A percentile compares a stretch with the other conserved stretches of the same genome.
Evolutionary conservation across 73 alveolate genomes (phyloP).

Genomic region (Tetrahymena elliotti): DNA sequence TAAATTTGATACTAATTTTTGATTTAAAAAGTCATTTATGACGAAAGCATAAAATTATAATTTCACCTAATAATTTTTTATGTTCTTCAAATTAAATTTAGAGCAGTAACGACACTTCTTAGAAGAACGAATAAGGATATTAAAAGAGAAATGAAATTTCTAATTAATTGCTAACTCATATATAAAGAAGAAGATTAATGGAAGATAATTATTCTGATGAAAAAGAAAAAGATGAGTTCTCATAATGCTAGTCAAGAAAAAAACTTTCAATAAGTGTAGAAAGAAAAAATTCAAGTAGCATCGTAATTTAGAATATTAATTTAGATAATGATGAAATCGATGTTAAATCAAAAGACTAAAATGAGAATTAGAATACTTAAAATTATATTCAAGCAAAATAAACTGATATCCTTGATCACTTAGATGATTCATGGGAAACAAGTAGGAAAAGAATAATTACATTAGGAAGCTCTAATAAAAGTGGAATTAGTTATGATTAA

Average conservation of each 20-base stretch:
- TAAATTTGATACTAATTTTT: not conserved
- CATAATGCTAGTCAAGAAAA: not conserved
- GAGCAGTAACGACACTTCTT: not conserved
- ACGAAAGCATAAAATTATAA: not conserved
- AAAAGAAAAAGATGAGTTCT: not conserved
- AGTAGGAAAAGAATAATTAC: not conserved
- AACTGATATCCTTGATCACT: not conserved
- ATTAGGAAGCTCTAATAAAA: not conserved
- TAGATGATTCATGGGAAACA: not conserved
- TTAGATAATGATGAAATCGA: not conserved
- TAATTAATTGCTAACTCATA: not conserved
- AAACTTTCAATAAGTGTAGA: not conserved
- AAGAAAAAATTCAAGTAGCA: not conserved
- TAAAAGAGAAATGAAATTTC: not conserved
- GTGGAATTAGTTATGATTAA: not conserved
- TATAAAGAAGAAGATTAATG: not conserved
- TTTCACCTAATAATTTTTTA: not conserved
- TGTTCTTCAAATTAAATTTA: not conserved
- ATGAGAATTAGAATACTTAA: not conserved
- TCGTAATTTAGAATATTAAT: not conserved
- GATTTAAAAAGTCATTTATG: not conserved
- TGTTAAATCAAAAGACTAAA: not conserved
- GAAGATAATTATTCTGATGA: not conserved
- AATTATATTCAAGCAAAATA: not conserved
- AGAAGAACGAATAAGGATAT: not conserved